Evolutionary conservation across 768 basidiomycete genomes (phyloP), one percentile per base, ranked within the genome.

Genomic region (Agaricus bisporus): DNA sequence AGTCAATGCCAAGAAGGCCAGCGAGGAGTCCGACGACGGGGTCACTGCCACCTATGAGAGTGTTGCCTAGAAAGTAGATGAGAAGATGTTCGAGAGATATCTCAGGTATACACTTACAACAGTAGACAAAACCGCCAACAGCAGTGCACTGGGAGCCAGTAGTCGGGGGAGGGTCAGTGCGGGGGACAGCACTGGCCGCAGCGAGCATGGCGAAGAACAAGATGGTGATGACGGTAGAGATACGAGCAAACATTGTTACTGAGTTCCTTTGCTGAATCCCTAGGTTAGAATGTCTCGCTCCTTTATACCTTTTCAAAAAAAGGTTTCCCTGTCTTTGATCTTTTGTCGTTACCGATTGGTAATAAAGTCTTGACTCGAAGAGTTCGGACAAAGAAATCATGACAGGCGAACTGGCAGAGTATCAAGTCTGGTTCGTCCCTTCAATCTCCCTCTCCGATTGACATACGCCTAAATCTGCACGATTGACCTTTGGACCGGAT

Each of bases 1-100:
- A 18, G 8, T 61, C 55, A 29, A 73, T 51, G 17, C 71, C 71
- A 10, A 76, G 58, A 36, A 73, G 64, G 20, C 63, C 63, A 8
- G 66, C 53, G 35, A 76, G 37, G 8, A 58, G 11, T 1, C 42
- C 20, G 10, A 59, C 60, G 8, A 55, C 10, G 14, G 51, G 32
- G 36, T 60, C 53, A 32, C 56, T 58, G 10, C 63, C 57, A 0
- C 18, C 47, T 2, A 57, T 43, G 12, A 71, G 57, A 5, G 58
- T 57, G 58, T 75, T 65, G 64, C 57, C 35, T 48, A 12, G 6
- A 26, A 14, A 45, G 32, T 32, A 5, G 22, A 28, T 45, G 15
- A 45, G 44, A 12, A 14, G 26, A 22, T 22, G 41, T 62, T 26
- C 15, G 46, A 48, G 2, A 18, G 46, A 20, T 42, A 15, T 9